A percentile compares a stretch with the other conserved stretches of the same genome.
Conservation (phyloP, 140 eudicot species). For the Flaveria floridana region DNA sequence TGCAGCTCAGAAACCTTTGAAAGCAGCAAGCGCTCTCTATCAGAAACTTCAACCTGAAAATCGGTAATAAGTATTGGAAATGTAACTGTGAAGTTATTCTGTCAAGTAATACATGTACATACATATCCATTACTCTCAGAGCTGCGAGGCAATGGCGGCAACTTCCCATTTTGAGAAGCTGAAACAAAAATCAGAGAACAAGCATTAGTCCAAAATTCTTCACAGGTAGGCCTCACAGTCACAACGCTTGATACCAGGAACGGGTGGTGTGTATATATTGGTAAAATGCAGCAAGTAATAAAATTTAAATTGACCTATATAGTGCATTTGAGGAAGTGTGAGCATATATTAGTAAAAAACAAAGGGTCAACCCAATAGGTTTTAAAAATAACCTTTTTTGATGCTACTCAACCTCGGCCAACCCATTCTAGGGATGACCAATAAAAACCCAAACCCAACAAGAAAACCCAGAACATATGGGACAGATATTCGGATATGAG, state of each 20-base stretch:
- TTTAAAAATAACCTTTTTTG: neutral
- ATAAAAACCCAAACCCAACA: no score
- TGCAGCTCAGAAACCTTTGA: conserved; percentile 82
- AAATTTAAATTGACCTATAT: no score
- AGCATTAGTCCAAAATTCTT: conserved; percentile 10
- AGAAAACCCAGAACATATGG: no score
- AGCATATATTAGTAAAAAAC: no score
- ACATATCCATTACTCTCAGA: conserved; percentile 83
- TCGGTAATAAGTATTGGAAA: neutral
- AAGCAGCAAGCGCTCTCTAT: conserved; percentile 81
- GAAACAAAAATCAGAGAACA: conserved; percentile 35
- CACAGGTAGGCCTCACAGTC: neutral
- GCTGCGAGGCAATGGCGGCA: conserved; percentile 72
- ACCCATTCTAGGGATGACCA: no score
- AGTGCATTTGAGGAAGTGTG: no score
- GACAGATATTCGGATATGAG: no score
- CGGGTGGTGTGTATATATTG: neutral
- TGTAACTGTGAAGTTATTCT: neutral
- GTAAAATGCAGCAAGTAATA: no score
- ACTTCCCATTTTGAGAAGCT: conserved; percentile 80
- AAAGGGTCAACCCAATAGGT: neutral
- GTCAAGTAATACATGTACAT: conserved; percentile 39
- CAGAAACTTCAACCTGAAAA: conserved; percentile 82
- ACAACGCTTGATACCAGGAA: neutral
- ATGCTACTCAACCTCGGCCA: no score